Percentiles rank a stretch among this genome's conserved stretches.
These are phyloP conservation scores for Ascochyta viciae-villosae DNA, from an alignment of 2,329 filamentous ascomycete genomes.

Conservation along the genomic window DNA sequence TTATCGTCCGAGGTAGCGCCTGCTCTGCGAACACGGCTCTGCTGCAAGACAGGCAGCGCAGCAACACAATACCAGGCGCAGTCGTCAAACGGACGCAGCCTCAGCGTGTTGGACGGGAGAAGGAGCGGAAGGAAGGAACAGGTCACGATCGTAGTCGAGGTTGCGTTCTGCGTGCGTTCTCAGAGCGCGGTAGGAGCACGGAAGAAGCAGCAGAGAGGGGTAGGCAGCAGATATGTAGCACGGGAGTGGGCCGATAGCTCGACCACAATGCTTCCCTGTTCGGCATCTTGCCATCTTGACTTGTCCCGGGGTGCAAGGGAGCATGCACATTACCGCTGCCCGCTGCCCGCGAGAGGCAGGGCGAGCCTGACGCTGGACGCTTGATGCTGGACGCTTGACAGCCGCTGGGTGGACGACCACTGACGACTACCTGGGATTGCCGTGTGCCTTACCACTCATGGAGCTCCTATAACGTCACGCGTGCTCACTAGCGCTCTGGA, in stretches of 20 bases:
- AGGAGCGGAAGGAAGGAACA: neutral
- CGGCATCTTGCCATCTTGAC: slow-evolving; percentile 17
- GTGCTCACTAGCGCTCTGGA: slow-evolving; percentile 26
- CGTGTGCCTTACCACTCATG: slow-evolving; percentile 34
- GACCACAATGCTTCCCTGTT: slow-evolving; percentile 37
- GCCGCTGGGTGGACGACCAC: slow-evolving; percentile 19
- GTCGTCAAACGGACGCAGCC: too few relatives aligned
- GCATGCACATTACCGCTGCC: slow-evolving; percentile 19
- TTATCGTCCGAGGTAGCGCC: slow-evolving; percentile 42
- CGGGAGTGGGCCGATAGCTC: slow-evolving; percentile 36
- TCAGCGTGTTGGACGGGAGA: neutral
- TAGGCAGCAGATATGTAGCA: slow-evolving; percentile 44
- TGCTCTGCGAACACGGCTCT: slow-evolving; percentile 23
- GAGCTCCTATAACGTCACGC: slow-evolving; percentile 42
- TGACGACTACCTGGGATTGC: slow-evolving; percentile 31
- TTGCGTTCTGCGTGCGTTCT: slow-evolving; percentile 15
- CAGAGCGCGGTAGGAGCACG: slow-evolving; percentile 18
- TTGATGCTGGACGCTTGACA: slow-evolving; percentile 11
- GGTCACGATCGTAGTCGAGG: slow-evolving; percentile 1
- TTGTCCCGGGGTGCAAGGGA: slow-evolving; percentile 27
- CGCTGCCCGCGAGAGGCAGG: slow-evolving; percentile 19
- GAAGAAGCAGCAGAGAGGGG: slow-evolving; percentile 35
- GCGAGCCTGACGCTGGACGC: slow-evolving; percentile 9
- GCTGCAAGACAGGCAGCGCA: slow-evolving; percentile 4
- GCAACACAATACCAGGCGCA: too few relatives aligned